These are phyloP conservation scores for Beauveria sp. DNA, from an alignment of 2,329 filamentous ascomycete species.

Conservation along the genomic window DNA sequence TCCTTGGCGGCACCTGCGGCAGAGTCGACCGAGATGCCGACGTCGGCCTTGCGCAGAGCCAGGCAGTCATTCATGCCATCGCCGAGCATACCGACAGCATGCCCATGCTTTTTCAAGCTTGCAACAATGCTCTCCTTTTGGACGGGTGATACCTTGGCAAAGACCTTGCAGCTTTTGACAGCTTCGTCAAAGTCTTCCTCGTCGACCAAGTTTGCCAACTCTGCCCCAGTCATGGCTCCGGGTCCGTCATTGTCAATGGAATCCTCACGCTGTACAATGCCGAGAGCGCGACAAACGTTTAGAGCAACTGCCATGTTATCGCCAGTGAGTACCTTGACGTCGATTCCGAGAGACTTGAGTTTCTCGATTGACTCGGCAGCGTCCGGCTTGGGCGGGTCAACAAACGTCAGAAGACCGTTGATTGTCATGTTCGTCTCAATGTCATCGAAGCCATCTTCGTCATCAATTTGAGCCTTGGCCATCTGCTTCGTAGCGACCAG, in stretches of 20 bases:
- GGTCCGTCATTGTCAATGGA: conserved; percentile 15
- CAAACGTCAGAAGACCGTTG: conserved; percentile 21
- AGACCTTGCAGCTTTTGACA: conserved; percentile 19
- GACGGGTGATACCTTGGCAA: conserved; percentile 21
- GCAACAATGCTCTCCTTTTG: conserved; percentile 21
- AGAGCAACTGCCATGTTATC: conserved; percentile 22
- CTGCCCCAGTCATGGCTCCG: conserved; percentile 19
- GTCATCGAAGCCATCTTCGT: conserved; percentile 17
- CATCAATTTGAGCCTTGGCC: conserved; percentile 8
- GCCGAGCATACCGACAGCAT: conserved; percentile 23
- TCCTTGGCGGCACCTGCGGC: conserved; percentile 22
- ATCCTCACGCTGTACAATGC: conserved; percentile 15
- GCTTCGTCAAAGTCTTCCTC: conserved; percentile 17
- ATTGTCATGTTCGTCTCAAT: conserved; percentile 20
- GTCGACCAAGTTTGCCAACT: conserved; percentile 16
- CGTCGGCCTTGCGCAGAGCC: conserved; percentile 20
- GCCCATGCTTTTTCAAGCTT: conserved; percentile 17
- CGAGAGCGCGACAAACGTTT: conserved; percentile 21
- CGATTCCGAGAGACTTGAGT: conserved; percentile 19
- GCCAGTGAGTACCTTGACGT: conserved; percentile 22
- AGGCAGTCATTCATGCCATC: conserved; percentile 25
- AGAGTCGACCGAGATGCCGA: conserved; percentile 24
- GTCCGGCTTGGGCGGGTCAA: conserved; percentile 23
- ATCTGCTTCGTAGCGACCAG: conserved; percentile 19
- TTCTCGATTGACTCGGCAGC: conserved; percentile 19